Percentiles rank a stretch among this genome's conserved stretches.
These are phyloP conservation scores for Wickerhamomyces canadensis DNA, from an alignment of 805 yeast species.

Conservation along the genomic window DNA sequence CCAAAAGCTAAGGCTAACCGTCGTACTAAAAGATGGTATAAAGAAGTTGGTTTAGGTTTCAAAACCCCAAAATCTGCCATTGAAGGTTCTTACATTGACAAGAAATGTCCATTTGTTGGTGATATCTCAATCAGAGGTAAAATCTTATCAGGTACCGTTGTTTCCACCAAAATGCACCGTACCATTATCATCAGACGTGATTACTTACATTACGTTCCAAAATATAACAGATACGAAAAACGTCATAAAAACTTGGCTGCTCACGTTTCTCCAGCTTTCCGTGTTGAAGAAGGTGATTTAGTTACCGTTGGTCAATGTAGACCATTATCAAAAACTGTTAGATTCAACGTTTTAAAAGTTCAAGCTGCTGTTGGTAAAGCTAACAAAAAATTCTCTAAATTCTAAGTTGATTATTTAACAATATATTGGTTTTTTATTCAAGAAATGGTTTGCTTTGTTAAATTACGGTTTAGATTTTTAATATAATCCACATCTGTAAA, in stretches of 20 bases:
- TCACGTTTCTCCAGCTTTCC: slow-evolving; percentile 99
- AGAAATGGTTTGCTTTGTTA: slow-evolving; percentile 1
- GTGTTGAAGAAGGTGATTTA: slow-evolving; percentile 97
- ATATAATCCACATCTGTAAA: slow-evolving; percentile 14
- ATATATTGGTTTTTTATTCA: slow-evolving; percentile 5
- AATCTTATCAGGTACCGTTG: slow-evolving; percentile 98
- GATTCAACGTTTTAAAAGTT: slow-evolving; percentile 99
- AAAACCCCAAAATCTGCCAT: slow-evolving; percentile 99
- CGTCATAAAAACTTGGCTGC: slow-evolving; percentile 99
- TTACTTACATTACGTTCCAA: slow-evolving; percentile 99
- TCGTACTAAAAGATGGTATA: slow-evolving; percentile 99
- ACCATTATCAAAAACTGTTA: slow-evolving; percentile 99
- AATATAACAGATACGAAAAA: slow-evolving; percentile 99
- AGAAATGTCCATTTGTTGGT: slow-evolving; percentile 99
- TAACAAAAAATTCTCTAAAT: slow-evolving; percentile 94
- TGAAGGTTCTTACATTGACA: slow-evolving; percentile 98
- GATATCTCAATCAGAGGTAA: slow-evolving; percentile 98
- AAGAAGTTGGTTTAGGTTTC: slow-evolving; percentile 99
- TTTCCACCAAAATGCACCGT: slow-evolving; percentile 99
- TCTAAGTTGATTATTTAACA: slow-evolving; percentile 44
- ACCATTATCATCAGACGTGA: slow-evolving; percentile 99
- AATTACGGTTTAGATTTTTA: slow-evolving; percentile 2
- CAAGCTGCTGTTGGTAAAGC: slow-evolving; percentile 81
- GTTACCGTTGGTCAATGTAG: slow-evolving; percentile 99
- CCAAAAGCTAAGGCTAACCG: slow-evolving; percentile 98